phyloP scores from a whole-genome alignment of 805 yeast genomes.

The Myxozyma monticola region DNA sequence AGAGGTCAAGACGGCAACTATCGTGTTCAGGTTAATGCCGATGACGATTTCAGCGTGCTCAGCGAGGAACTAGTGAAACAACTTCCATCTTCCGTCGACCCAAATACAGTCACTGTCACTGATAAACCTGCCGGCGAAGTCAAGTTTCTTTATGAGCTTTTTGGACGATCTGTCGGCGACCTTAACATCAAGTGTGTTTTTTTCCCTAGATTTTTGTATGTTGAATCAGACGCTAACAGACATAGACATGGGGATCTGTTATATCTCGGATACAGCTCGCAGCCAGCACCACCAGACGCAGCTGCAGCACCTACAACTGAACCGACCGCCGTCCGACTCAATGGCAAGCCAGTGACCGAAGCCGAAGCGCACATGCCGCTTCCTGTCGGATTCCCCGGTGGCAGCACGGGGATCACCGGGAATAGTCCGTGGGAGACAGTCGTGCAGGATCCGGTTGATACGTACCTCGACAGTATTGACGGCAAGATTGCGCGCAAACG shows the following conservation, averaged over 20 bases:
- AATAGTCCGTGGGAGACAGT: constrained; percentile 33
- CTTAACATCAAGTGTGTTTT: constrained; percentile 40
- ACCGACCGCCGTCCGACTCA: constrained; percentile 18
- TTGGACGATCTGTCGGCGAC: constrained; percentile 39
- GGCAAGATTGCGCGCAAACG: constrained; percentile 72
- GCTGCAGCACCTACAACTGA: constrained; percentile 4
- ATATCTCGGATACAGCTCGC: neutral
- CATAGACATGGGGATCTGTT: constrained; percentile 11
- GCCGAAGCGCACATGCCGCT: constrained; percentile 21
- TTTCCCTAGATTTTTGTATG: constrained; percentile 15
- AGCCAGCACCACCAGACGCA: neutral
- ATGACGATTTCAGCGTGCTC: constrained; percentile 47
- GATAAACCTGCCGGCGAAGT: constrained; percentile 49
- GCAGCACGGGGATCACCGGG: constrained; percentile 11
- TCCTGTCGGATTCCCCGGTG: constrained; percentile 6
- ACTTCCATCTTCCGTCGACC: constrained; percentile 39
- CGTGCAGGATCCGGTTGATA: constrained; percentile 68
- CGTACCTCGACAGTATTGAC: constrained; percentile 57
- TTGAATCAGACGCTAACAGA: constrained; percentile 35
- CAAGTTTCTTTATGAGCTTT: constrained; percentile 42
- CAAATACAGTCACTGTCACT: constrained; percentile 44
- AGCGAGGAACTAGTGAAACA: constrained; percentile 40
- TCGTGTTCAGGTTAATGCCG: constrained; percentile 56
- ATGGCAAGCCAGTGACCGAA: constrained; percentile 29
- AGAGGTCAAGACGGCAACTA: constrained; percentile 82